These are phyloP conservation scores for Fusarium sp. DNA, from an alignment of 2,329 filamentous ascomycete species.

Conservation along the genomic window DNA sequence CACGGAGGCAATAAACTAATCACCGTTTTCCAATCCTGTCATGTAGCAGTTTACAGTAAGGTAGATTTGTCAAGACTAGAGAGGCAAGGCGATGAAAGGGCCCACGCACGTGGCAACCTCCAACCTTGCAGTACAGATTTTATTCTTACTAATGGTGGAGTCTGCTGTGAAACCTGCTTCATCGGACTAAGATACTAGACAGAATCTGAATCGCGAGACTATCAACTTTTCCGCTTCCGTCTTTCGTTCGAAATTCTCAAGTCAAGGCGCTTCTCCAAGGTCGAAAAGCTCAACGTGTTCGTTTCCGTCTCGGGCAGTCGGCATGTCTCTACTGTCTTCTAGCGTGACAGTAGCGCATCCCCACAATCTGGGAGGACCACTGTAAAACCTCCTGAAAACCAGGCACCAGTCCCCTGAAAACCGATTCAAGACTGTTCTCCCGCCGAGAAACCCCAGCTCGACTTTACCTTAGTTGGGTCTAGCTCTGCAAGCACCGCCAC, in stretches of 20 bases:
- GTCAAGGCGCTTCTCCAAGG: conserved; percentile 1
- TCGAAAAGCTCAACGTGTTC: conserved; percentile 46
- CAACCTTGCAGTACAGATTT: conserved; percentile 20
- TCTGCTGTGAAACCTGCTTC: not conserved
- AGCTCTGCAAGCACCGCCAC: conserved; percentile 35
- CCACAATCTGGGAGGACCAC: conserved; percentile 25
- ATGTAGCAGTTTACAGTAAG: conserved; percentile 35
- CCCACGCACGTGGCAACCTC: conserved; percentile 48
- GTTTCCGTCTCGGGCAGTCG: conserved; percentile 40
- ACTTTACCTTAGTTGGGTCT: conserved; percentile 5
- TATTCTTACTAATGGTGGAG: not conserved
- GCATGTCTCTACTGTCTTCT: conserved; percentile 27
- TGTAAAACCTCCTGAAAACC: conserved; percentile 4
- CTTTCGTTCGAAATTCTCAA: not conserved
- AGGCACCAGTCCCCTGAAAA: conserved; percentile 21
- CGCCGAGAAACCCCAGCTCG: not conserved
- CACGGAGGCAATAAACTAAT: conserved; percentile 27
- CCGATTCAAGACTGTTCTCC: conserved; percentile 10
- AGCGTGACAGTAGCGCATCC: conserved; percentile 27
- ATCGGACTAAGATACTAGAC: not conserved
- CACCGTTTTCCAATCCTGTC: conserved; percentile 41
- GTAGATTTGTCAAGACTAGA: conserved; percentile 42
- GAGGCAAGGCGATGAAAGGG: conserved; percentile 43
- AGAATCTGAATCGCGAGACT: conserved; percentile 11
- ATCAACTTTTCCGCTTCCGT: conserved; percentile 10